phyloP scores from a whole-genome alignment of 2,329 filamentous ascomycete species.

The Rhytidhysteron rufulum region DNA sequence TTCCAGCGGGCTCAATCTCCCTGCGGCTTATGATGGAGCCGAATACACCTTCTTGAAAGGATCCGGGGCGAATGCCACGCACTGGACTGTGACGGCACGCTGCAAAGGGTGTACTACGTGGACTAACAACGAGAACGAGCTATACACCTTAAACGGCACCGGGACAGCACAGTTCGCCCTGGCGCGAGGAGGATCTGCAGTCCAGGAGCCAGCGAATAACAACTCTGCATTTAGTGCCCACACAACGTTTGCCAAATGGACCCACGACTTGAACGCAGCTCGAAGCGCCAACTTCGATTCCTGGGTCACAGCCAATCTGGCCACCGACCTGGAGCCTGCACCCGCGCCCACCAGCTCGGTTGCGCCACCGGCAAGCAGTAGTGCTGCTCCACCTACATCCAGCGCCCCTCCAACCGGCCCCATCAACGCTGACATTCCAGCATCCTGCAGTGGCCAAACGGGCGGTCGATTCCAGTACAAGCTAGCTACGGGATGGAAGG shows the following conservation, averaged over 20 bases:
- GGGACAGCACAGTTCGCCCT: conserved; percentile 28
- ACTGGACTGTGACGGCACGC: conserved; percentile 27
- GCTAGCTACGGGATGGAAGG: conserved; percentile 30
- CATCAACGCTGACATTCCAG: conserved; percentile 21
- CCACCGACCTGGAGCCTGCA: conserved; percentile 9
- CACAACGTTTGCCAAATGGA: conserved; percentile 26
- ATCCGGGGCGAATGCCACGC: conserved; percentile 26
- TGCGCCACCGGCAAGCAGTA: conserved; percentile 12
- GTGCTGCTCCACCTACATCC: conserved; percentile 17
- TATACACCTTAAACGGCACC: conserved; percentile 20
- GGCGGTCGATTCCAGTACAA: conserved; percentile 17
- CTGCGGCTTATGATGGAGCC: conserved; percentile 23
- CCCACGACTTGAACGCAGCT: conserved; percentile 26
- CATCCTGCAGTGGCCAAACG: conserved; percentile 26
- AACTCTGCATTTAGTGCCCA: conserved; percentile 31
- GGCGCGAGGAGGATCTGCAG: conserved; percentile 24
- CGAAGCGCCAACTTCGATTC: conserved; percentile 27
- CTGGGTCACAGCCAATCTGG: conserved; percentile 26
- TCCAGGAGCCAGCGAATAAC: conserved; percentile 26
- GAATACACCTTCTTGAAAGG: conserved; percentile 26
- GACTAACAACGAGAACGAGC: conserved; percentile 24
- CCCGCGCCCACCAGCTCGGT: conserved; percentile 10
- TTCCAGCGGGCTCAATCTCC: conserved; percentile 21
- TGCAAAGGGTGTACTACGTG: conserved; percentile 30
- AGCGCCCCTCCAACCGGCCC: conserved; percentile 10